phyloP scores from a whole-genome alignment of 331 rosid genomes.

The Cydonia oblonga region DNA sequence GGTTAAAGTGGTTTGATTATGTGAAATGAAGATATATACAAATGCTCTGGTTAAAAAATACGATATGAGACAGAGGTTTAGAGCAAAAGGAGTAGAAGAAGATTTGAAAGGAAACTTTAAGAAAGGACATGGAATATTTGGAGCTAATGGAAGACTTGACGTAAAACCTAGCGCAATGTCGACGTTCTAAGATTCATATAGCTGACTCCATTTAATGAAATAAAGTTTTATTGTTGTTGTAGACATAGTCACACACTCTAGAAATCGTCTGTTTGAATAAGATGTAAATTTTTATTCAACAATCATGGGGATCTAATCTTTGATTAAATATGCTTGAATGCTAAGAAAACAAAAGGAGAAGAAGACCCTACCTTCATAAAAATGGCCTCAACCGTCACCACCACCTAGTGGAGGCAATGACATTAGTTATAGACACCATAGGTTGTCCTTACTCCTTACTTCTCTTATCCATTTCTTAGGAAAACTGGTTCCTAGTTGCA shows the following conservation, averaged over 20 bases:
- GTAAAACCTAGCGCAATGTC: too few species aligned
- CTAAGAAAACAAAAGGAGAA: neutral
- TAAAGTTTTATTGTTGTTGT: neutral
- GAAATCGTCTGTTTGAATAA: too few species aligned
- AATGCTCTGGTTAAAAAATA: rapidly evolving
- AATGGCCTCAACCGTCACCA: neutral
- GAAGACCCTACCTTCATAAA: neutral
- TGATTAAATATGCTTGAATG: neutral
- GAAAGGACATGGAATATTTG: too few species aligned
- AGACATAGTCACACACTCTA: too few species aligned
- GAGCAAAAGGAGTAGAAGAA: too few species aligned
- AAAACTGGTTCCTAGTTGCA: neutral
- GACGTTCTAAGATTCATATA: too few species aligned
- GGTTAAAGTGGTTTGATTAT: too few species aligned
- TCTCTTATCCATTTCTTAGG: neutral
- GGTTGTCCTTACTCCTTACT: neutral
- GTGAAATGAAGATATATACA: too few species aligned
- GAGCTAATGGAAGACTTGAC: too few species aligned
- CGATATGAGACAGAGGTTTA: too few species aligned
- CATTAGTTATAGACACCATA: neutral
- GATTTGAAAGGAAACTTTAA: too few species aligned
- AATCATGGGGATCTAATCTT: neutral
- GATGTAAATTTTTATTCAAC: neutral
- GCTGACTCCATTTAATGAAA: too few species aligned
- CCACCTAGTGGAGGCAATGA: neutral